phyloP scores from a whole-genome alignment of 306 rosid genomes.

The Prunus fruticosa region DNA sequence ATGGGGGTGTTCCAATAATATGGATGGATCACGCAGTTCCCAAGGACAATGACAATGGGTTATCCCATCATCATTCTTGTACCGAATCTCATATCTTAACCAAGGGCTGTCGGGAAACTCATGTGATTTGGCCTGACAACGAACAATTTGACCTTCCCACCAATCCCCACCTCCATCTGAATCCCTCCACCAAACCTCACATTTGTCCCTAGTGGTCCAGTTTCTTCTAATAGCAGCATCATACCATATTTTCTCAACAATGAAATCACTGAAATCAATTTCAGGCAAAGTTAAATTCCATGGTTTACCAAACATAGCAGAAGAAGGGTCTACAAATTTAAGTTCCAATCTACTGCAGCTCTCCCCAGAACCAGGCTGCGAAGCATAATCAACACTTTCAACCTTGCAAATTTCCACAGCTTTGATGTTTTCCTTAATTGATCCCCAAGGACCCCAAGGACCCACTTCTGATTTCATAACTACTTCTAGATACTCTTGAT shows the following conservation, averaged over 20 bases:
- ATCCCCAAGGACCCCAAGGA: conserved; percentile 48
- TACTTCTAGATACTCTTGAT: conserved; percentile 55
- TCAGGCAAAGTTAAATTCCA: conserved; percentile 68
- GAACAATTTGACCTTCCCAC: conserved; percentile 65
- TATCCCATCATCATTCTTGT: conserved; percentile 44
- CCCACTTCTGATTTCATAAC: not conserved
- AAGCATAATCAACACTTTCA: conserved; percentile 57
- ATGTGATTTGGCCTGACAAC: conserved; percentile 44
- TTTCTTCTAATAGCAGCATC: conserved; percentile 63
- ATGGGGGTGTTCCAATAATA: conserved; percentile 52
- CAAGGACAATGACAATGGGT: conserved; percentile 74
- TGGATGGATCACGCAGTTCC: conserved; percentile 64
- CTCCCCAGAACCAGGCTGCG: conserved; percentile 73
- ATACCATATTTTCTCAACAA: conserved; percentile 75
- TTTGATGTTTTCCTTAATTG: conserved; percentile 29
- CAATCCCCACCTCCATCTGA: conserved; percentile 55
- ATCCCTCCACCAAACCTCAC: conserved; percentile 85
- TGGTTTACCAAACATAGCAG: conserved; percentile 35
- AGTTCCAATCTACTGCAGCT: conserved; percentile 76
- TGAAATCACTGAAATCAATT: conserved; percentile 67
- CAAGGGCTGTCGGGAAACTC: conserved; percentile 89
- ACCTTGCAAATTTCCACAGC: conserved; percentile 78
- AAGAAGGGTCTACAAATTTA: conserved; percentile 56
- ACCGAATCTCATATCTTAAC: conserved; percentile 58
- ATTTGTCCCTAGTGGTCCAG: conserved; percentile 68